phyloP scores from a whole-genome alignment of 1,284 basidiomycete species.

The Hypsizygus ulmarius region DNA sequence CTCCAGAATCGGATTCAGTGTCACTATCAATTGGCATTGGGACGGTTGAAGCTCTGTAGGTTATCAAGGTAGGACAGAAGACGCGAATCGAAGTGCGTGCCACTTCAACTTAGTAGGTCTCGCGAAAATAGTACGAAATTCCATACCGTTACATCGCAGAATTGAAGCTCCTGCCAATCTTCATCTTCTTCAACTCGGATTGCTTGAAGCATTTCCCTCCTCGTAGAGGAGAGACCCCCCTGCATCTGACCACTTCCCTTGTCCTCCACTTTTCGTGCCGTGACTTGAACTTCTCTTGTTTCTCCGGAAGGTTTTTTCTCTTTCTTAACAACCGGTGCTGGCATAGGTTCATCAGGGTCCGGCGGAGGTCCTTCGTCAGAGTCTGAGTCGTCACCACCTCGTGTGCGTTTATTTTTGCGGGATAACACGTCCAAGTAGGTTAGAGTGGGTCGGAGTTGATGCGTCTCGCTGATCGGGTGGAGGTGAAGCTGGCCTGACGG shows the following conservation, averaged over 20 bases:
- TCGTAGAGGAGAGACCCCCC: conserved; percentile 58
- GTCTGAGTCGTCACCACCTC: conserved; percentile 60
- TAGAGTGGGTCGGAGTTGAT: conserved; percentile 76
- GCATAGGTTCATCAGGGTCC: conserved; percentile 68
- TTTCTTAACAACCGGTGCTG: conserved; percentile 47
- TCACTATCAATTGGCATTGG: conserved; percentile 29
- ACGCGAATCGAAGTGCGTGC: not conserved
- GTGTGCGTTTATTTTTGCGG: conserved; percentile 54
- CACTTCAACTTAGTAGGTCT: too few species aligned
- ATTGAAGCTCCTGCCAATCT: conserved; percentile 63
- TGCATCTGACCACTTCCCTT: conserved; percentile 45
- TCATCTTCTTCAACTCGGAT: conserved; percentile 75
- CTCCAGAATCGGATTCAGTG: conserved; percentile 17
- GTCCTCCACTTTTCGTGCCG: conserved; percentile 67
- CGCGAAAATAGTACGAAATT: conserved; percentile 50
- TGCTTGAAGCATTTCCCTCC: conserved; percentile 70
- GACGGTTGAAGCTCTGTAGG: not conserved
- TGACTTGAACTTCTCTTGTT: conserved; percentile 72
- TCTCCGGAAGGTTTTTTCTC: conserved; percentile 56
- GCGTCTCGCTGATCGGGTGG: conserved; percentile 73
- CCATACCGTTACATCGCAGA: conserved; percentile 61
- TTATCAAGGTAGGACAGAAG: not conserved
- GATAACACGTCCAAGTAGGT: conserved; percentile 73
- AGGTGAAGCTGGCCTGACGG: conserved; percentile 64
- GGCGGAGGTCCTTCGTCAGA: conserved; percentile 76